Evolutionary conservation across 768 basidiomycete species (phyloP).

Genomic region (Trametopsis cervina): DNA sequence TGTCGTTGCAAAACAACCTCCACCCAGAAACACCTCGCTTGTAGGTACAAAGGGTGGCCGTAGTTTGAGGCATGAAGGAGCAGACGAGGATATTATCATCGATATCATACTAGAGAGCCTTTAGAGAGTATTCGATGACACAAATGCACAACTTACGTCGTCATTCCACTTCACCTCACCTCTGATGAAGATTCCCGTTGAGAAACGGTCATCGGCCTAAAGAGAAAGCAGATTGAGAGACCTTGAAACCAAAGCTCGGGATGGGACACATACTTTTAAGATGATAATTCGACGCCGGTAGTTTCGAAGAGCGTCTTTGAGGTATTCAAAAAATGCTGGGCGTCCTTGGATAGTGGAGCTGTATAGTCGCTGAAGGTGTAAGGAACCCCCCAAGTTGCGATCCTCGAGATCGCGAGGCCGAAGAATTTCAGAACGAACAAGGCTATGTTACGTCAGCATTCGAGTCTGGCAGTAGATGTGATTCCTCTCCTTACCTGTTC

Average conservation of each 20-base stretch:
- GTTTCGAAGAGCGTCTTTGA: conserved; percentile 47
- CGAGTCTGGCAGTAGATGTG: not conserved
- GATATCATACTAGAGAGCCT: conserved; percentile 36
- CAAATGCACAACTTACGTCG: conserved; percentile 12
- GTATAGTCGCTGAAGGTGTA: conserved; percentile 55
- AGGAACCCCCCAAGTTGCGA: conserved; percentile 42
- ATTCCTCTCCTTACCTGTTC: conserved; percentile 31
- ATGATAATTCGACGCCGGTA: conserved; percentile 54
- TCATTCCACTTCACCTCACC: conserved; percentile 44
- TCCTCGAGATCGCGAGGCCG: conserved; percentile 42
- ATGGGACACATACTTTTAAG: conserved; percentile 36
- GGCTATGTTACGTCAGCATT: conserved; percentile 25
- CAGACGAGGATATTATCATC: conserved; percentile 54
- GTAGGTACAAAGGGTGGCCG: conserved; percentile 40
- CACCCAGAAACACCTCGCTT: conserved; percentile 47
- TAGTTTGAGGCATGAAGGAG: conserved; percentile 51
- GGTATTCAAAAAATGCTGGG: conserved; percentile 54
- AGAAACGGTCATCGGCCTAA: conserved; percentile 56
- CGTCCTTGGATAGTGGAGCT: conserved; percentile 46
- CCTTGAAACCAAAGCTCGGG: not conserved
- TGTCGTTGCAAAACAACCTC: conserved; percentile 49
- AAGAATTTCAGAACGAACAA: conserved; percentile 55
- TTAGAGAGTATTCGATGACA: not conserved
- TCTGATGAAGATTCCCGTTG: conserved; percentile 57
- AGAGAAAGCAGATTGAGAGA: not conserved